Evolutionary conservation across 257 asterid genomes (phyloP).

Genomic region (Fraxinus anomala): DNA sequence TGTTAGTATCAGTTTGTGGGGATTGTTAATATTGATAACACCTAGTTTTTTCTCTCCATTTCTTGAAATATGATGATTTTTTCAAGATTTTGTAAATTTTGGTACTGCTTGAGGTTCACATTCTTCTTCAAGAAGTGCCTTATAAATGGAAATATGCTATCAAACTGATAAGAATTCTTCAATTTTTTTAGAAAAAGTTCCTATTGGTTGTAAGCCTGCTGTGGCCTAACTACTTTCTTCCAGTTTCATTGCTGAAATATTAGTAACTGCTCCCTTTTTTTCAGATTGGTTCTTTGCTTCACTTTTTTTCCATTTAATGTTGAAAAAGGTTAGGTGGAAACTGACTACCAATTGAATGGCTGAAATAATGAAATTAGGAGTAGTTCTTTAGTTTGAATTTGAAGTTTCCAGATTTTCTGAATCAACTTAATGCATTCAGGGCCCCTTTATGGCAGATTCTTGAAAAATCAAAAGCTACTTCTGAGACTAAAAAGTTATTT

Average conservation of each 20-base stretch:
- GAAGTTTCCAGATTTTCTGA: not conserved
- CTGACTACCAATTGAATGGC: not conserved
- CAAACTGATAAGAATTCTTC: not conserved
- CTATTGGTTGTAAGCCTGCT: not conserved
- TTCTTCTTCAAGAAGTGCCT: constrained; percentile 32
- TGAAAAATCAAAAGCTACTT: too few species aligned
- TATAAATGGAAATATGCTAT: not conserved
- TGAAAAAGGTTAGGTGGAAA: not conserved
- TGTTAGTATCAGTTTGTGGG: constrained; percentile 30
- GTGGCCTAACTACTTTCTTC: constrained; percentile 2
- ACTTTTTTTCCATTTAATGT: not conserved
- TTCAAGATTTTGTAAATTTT: constrained; percentile 29
- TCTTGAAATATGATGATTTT: constrained; percentile 24
- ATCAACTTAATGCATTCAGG: not conserved
- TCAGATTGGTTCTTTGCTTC: not conserved
- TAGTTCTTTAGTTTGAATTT: not conserved
- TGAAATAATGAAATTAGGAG: not conserved
- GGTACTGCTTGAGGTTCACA: constrained; percentile 23
- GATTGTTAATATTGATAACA: constrained; percentile 43
- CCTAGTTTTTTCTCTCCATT: constrained; percentile 18
- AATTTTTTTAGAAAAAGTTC: not conserved
- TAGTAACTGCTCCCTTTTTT: not conserved
- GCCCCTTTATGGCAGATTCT: too few species aligned
- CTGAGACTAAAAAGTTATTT: too few species aligned
- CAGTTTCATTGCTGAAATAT: not conserved